These are phyloP conservation scores for Gossypium herbaceum DNA, from an alignment of 345 rosid species.

Conservation along the genomic window DNA sequence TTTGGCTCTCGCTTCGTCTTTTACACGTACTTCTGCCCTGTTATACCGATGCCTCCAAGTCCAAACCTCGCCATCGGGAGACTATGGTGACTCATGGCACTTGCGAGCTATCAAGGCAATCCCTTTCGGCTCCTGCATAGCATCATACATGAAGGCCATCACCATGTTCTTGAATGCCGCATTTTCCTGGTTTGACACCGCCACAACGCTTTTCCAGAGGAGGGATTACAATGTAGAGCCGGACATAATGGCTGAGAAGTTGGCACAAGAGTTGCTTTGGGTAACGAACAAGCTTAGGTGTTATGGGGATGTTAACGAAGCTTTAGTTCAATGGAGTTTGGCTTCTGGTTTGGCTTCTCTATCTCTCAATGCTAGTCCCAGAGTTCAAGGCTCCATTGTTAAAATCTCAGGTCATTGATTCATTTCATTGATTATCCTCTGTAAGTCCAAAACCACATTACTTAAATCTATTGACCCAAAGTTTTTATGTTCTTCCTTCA, in stretches of 20 bases:
- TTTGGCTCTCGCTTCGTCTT: slow-evolving; percentile 50
- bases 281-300: slow-evolving; percentile 48
- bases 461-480: not conserved
- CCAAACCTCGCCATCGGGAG: slow-evolving; percentile 25
- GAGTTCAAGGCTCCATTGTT: slow-evolving; percentile 63
- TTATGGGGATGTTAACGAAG: slow-evolving; percentile 55
- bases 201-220: slow-evolving; percentile 20
- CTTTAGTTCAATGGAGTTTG: slow-evolving; percentile 64
- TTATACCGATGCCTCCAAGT: slow-evolving; percentile 40
- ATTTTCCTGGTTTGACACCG: slow-evolving; percentile 28
- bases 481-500: slow-evolving; percentile 12
- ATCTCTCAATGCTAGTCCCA: slow-evolving; percentile 50
- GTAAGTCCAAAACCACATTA: too few relatives aligned
- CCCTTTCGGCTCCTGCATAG: slow-evolving; percentile 50
- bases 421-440: too few relatives aligned
- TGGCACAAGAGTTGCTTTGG: slow-evolving; percentile 72
- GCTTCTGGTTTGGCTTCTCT: slow-evolving; percentile 60
- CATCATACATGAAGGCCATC: slow-evolving; percentile 48
- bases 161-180: slow-evolving; percentile 33
- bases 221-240: slow-evolving; percentile 28
- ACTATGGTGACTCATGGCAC: slow-evolving; percentile 31
- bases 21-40: slow-evolving; percentile 47
- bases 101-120: slow-evolving; percentile 38
- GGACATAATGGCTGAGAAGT: slow-evolving; percentile 53
- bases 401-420: slow-evolving; percentile 49